phyloP scores from a whole-genome alignment of 2,329 filamentous ascomycete species.

The Sporothrix euskadiensis region DNA sequence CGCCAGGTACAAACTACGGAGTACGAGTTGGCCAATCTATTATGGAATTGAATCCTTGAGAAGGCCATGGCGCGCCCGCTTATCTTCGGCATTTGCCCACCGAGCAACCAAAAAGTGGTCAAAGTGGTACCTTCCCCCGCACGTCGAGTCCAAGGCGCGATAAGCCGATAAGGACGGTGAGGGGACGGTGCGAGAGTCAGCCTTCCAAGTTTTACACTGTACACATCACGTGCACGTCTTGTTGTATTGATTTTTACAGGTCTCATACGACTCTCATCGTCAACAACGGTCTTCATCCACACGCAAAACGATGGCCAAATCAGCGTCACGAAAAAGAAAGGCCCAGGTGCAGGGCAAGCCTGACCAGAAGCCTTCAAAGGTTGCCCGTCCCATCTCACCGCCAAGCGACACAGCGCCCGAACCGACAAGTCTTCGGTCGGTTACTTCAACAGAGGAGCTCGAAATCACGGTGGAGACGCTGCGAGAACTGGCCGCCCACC shows the following conservation, averaged over 20 bases:
- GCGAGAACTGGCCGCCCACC: conserved; percentile 57
- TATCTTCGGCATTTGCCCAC: conserved; percentile 5
- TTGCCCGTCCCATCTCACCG: conserved; percentile 37
- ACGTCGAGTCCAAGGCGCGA: not conserved
- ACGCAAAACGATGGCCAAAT: conserved; percentile 38
- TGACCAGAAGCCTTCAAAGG: not conserved
- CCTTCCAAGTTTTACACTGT: not conserved
- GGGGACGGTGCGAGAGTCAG: not conserved
- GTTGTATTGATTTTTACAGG: not conserved
- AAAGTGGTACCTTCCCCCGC: conserved; percentile 5
- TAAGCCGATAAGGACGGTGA: not conserved
- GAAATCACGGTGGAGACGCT: conserved; percentile 68
- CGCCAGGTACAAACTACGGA: not conserved
- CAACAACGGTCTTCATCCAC: not conserved
- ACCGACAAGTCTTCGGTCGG: conserved; percentile 53
- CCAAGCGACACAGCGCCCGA: conserved; percentile 41
- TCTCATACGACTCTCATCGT: not conserved
- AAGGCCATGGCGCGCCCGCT: not conserved
- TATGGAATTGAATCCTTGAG: not conserved
- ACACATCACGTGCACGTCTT: not conserved
- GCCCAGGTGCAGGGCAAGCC: conserved; percentile 34
- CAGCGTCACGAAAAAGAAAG: conserved; percentile 50
- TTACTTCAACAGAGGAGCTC: conserved; percentile 65
- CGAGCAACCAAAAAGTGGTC: not conserved
- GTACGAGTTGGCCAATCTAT: not conserved